Conservation (phyloP, 306 rosid species). For the Pueraria montana region DNA sequence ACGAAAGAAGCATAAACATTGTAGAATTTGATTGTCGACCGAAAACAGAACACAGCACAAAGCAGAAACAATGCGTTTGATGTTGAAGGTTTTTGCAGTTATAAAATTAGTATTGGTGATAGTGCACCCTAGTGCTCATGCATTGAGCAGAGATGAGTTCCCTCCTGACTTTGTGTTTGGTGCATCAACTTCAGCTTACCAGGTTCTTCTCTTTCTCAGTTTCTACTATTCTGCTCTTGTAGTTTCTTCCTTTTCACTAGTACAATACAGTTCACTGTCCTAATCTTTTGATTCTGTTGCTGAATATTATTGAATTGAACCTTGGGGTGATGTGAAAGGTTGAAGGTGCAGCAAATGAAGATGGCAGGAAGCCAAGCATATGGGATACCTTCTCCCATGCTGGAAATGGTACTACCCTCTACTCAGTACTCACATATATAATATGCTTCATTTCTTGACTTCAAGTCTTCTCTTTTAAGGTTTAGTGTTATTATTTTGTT, state of each 20-base stretch:
- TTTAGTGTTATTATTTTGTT: not conserved
- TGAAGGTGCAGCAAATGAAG: conserved; percentile 56
- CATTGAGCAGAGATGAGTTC: conserved; percentile 61
- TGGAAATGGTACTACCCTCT: too few relatives aligned
- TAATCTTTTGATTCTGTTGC: not conserved
- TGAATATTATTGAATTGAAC: not conserved
- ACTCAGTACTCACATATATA: not conserved
- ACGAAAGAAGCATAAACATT: too few relatives aligned
- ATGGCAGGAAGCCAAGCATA: conserved; percentile 57
- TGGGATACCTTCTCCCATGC: conserved; percentile 50
- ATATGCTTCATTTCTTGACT: too few relatives aligned
- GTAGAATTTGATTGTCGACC: too few relatives aligned
- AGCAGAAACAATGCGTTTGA: not conserved
- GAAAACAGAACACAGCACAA: not conserved
- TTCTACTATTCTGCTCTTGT: not conserved
- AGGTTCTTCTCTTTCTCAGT: conserved; percentile 52
- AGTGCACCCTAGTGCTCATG: not conserved
- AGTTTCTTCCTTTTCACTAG: not conserved
- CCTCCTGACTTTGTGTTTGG: conserved; percentile 77
- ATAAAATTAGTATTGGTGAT: not conserved
- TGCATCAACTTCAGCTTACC: conserved; percentile 72
- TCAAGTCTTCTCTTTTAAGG: not conserved
- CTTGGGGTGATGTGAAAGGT: conserved; percentile 26
- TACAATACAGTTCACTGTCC: not conserved
- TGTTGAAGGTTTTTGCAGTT: conserved; percentile 7